Evolutionary conservation across 176 grass and related monocot species (phyloP).

Genomic region (Puya raimondii): DNA sequence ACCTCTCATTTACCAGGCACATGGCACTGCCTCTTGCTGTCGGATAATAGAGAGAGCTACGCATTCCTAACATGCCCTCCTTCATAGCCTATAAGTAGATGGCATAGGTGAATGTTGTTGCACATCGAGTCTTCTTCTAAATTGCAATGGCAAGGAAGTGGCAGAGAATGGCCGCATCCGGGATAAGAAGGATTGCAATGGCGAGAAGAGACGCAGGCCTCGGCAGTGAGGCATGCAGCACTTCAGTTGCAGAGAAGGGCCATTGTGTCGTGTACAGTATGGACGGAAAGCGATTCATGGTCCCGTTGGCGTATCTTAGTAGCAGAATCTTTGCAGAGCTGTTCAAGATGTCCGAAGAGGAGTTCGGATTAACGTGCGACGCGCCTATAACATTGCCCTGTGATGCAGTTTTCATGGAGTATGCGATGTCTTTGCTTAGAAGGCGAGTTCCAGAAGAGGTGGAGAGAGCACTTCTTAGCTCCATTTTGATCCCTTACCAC

Average conservation of each 20-base stretch:
- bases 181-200: conserved; percentile 7
- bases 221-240: conserved; percentile 20
- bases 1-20: background rate
- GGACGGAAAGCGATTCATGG: conserved; percentile 46
- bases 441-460: conserved; percentile 49
- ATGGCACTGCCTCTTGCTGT: background rate
- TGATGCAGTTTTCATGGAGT: conserved; percentile 49
- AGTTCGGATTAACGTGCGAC: conserved; percentile 39
- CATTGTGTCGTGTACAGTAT: conserved; percentile 43
- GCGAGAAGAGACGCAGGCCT: conserved; percentile 8
- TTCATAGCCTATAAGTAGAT: conserved; percentile 6
- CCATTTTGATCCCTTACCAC: conserved; percentile 36
- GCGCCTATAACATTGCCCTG: conserved; percentile 53
- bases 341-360: conserved; percentile 43
- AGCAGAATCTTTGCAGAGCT: conserved; percentile 44
- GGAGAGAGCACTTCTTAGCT: conserved; percentile 42
- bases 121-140: background rate
- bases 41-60: background rate
- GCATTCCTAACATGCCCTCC: background rate
- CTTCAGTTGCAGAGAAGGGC: conserved; percentile 39
- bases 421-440: conserved; percentile 41
- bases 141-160: conserved; percentile 16
- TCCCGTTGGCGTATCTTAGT: conserved; percentile 33
- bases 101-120: background rate
- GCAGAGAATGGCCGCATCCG: conserved; percentile 5